Evolutionary conservation across 2,329 filamentous ascomycete species (phyloP), one percentile per base, ranked within the genome.

Genomic region (Verticillium longisporum): DNA sequence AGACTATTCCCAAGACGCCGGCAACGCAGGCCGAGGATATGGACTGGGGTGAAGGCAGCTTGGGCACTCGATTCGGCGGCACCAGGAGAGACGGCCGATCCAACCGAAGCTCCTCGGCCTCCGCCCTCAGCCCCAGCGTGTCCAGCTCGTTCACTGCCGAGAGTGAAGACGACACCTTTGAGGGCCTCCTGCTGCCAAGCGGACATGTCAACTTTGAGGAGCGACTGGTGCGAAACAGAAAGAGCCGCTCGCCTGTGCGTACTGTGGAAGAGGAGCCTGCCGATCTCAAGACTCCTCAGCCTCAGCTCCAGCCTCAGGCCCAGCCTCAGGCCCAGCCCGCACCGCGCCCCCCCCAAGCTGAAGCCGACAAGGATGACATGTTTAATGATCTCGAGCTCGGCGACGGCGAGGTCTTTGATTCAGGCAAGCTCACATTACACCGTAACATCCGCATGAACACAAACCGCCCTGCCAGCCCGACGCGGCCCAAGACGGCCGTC

Each of bases 1-100:
- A 77, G 68, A 84, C 89, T 38, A 83, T 85, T 38, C 84, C 87
- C 21, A 86, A 84, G 68, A 87, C 86, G 3, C 85, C 88, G 4
- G 80, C 81, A 14, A 74, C 79, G 34, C 83, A 82, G 64, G 77
- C 78, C 58, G 91, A 96, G 59, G 93, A 97, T 64, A 87, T 96
- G 67, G 93, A 97, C 71, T 96, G 94, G 90, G 91, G 90, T 59
- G 95, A 98, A 75, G 93, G 92, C 60, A 97, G 93, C 72, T 81
- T 97, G 62, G 92, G 94, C 45, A 96, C 94, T 55, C 86, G 94
- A 61, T 94, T 93, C 75, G 93, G 90, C 45, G 94, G 94, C 55
- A 97, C 92, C 14, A 84, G 87, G 66, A 87, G 91, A 68, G 91
- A 94, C 69, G 84, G 82, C n/a, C 86, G 86, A 50, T 93, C 91